Evolutionary conservation across 1,284 basidiomycete species (phyloP).

Genomic region (Hypsizygus ulmarius): DNA sequence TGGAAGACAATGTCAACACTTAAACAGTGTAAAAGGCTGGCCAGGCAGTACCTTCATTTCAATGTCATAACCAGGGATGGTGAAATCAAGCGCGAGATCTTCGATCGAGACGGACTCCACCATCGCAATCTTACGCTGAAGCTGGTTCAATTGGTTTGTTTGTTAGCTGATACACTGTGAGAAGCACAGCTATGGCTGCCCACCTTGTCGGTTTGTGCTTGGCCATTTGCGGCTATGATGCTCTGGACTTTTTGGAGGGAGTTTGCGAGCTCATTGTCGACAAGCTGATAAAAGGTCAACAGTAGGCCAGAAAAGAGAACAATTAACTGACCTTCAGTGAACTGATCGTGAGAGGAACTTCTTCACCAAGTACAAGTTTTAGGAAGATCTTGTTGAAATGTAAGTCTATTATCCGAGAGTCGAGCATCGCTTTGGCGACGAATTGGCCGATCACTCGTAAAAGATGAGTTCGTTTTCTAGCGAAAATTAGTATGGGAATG

Average conservation of each 20-base stretch:
- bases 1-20: slow-evolving; percentile 9
- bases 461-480: slow-evolving; percentile 78
- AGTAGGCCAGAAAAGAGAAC: background rate
- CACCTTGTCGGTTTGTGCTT: slow-evolving; percentile 54
- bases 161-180: background rate
- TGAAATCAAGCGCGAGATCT: slow-evolving; percentile 93
- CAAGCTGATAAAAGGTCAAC: slow-evolving; percentile 43
- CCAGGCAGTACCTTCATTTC: slow-evolving; percentile 65
- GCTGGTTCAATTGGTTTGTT: slow-evolving; percentile 26
- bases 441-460: slow-evolving; percentile 94
- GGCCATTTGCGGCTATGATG: slow-evolving; percentile 42
- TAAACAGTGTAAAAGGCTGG: slow-evolving; percentile 23
- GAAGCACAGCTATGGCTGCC: background rate
- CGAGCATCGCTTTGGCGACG: slow-evolving; percentile 96
- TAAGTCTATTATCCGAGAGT: slow-evolving; percentile 96
- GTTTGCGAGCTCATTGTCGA: slow-evolving; percentile 83
- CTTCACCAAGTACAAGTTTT: slow-evolving; percentile 82
- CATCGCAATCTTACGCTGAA: slow-evolving; percentile 54
- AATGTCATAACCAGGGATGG: slow-evolving; percentile 92
- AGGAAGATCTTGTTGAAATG: slow-evolving; percentile 93
- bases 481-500: slow-evolving; percentile 7
- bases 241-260: slow-evolving; percentile 81
- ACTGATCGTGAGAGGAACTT: slow-evolving; percentile 80
- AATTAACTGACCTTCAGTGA: slow-evolving; percentile 62
- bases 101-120: slow-evolving; percentile 71